phyloP scores from a whole-genome alignment of 306 rosid genomes.

The Cyamopsis tetragonoloba region DNA sequence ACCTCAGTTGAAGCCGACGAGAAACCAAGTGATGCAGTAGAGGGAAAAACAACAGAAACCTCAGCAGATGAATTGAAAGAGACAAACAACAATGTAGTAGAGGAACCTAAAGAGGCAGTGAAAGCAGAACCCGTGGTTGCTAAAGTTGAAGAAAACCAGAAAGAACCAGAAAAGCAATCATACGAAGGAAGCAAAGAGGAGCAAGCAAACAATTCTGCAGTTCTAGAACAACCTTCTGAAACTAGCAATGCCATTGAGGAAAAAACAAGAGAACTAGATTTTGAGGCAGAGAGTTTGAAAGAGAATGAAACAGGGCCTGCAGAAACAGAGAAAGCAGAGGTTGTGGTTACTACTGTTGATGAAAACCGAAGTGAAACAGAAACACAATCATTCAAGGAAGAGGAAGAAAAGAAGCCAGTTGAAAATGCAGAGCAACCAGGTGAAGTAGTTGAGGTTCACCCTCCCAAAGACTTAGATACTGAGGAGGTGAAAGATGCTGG shows the following conservation, averaged over 20 bases:
- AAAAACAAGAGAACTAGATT: conserved; percentile 31
- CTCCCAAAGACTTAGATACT: conserved; percentile 1
- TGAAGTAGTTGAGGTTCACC: background rate
- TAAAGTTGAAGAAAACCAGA: conserved; percentile 35
- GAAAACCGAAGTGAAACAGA: conserved; percentile 32
- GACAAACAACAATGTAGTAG: conserved; percentile 11
- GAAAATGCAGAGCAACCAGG: conserved; percentile 17
- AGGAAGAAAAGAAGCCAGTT: conserved; percentile 22
- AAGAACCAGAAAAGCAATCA: conserved; percentile 28
- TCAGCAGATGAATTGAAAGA: conserved; percentile 1
- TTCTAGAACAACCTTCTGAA: conserved; percentile 19
- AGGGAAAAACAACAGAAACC: conserved; percentile 11
- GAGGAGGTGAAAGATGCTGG: conserved; percentile 26
- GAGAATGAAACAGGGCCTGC: conserved; percentile 5
- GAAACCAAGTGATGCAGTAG: background rate
- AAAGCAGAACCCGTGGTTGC: conserved; percentile 22
- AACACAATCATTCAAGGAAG: conserved; percentile 18
- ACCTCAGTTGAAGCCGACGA: conserved; percentile 23
- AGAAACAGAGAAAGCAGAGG: conserved; percentile 30
- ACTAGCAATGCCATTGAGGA: conserved; percentile 10
- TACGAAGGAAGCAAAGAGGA: conserved; percentile 20
- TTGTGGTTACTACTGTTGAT: conserved; percentile 28
- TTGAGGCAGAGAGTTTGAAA: conserved; percentile 2
- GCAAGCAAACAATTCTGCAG: background rate
- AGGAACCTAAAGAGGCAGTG: conserved; percentile 14